Evolutionary conservation across 768 basidiomycete species (phyloP), one percentile per base, ranked within the genome.

Genomic region (Phanerodontia chrysosporium): DNA sequence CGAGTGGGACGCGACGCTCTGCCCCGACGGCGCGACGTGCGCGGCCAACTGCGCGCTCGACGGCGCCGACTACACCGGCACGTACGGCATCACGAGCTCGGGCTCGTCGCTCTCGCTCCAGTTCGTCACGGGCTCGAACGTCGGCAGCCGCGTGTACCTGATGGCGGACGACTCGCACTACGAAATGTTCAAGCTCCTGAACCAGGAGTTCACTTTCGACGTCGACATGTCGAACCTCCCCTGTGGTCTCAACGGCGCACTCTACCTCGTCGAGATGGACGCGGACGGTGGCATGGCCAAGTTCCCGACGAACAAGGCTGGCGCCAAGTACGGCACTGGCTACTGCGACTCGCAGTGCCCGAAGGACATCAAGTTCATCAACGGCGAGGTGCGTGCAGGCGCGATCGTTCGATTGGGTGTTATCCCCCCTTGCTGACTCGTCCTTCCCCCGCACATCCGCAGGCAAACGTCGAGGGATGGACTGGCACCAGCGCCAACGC

Each of bases 261-360:
- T 83, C 46, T 83, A 83, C 75, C 81, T 83, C 70, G 70, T 73
- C 36, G 75, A 78, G 68, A 83, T 83, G 82, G 80, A 78, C 62
- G 75, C 74, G 10, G 79, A 82, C 60, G 81, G 81, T 72, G 81
- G 80, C 30, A 45, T 75, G 58, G 57, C 79, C 49, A 71, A 72
- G 59, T 79, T 69, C 70, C 53, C 79, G 14, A 73, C 64, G 67
- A 83, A 83, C 76, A 78, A 78, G 74, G 80, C 80, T 56, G 80
- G 80, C 62, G 80, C 80, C 64, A 75, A 79, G 66, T 83, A 79
- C 52, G 58, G 58, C 18, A 59, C 58, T 22, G 83, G 82, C 14
- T 84, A 84, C 69, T 83, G 82, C 67, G 82, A 84, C 65, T 76
- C 82, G 16, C 80, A 83, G 64, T 82, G 81, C 69, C 80, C 81